Conservation (phyloP, 805 yeast species). For the Ogataea nitratoaversa region DNA sequence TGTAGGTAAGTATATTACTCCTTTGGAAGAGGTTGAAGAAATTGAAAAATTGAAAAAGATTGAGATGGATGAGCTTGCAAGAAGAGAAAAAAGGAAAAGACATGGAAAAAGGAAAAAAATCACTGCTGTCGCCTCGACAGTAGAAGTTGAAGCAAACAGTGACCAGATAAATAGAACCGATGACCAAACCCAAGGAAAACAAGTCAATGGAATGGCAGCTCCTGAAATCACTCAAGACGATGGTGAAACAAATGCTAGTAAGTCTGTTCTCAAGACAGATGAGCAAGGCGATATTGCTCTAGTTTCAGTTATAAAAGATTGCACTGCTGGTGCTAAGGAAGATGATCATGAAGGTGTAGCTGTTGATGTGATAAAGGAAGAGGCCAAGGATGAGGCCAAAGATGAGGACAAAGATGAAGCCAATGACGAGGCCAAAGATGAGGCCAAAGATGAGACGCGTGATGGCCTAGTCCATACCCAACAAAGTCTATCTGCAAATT, state of each 20-base stretch:
- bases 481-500: too few species aligned
- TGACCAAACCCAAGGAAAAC: neutral
- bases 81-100: conserved; percentile 33
- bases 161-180: neutral
- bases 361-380: neutral
- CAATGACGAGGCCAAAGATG: neutral
- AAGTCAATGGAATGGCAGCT: too few species aligned
- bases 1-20: conserved; percentile 48
- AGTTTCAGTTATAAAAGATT: too few species aligned
- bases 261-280: too few species aligned
- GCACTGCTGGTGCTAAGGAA: too few species aligned
- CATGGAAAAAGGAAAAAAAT: conserved; percentile 37
- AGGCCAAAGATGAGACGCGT: too few species aligned
- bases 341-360: neutral
- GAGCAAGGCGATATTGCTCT: too few species aligned
- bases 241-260: too few species aligned
- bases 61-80: conserved; percentile 31
- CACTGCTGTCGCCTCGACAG: conserved; percentile 5
- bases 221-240: too few species aligned
- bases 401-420: neutral
- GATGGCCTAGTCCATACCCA: too few species aligned
- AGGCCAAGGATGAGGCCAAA: neutral
- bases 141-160: conserved; percentile 18
- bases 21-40: conserved; percentile 57
- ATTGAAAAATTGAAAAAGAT: conserved; percentile 30